phyloP scores from a whole-genome alignment of 108 stramenopile species.

The Stephanodiscus triporus region DNA sequence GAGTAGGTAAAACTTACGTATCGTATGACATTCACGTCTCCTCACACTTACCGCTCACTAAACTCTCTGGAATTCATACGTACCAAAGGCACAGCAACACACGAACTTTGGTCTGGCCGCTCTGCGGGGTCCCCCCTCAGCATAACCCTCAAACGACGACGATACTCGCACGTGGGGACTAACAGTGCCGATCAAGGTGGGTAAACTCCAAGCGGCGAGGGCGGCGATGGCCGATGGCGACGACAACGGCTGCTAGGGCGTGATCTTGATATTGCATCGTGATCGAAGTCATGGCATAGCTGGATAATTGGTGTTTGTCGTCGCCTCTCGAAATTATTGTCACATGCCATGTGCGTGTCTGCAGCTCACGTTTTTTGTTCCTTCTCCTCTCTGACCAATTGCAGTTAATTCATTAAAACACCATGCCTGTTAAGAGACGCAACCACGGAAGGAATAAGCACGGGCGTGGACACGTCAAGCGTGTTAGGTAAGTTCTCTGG shows the following conservation, averaged over 20 bases:
- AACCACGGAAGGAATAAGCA: slow-evolving; percentile 99
- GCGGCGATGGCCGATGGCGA: neutral
- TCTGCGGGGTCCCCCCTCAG: too few relatives aligned
- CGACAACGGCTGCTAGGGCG: neutral
- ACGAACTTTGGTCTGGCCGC: neutral
- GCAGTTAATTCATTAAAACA: slow-evolving; percentile 26
- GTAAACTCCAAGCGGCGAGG: neutral
- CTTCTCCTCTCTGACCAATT: slow-evolving; percentile 1
- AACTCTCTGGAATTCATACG: neutral
- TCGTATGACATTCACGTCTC: neutral
- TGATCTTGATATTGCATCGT: neutral
- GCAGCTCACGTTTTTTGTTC: neutral
- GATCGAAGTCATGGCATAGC: neutral
- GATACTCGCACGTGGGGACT: neutral
- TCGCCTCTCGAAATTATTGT: neutral
- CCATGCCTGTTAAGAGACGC: slow-evolving; percentile 98
- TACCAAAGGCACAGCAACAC: neutral
- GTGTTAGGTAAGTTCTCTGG: slow-evolving; percentile 73
- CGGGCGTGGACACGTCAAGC: slow-evolving; percentile 99
- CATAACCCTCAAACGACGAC: too few relatives aligned
- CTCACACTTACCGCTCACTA: neutral
- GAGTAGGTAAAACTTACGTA: neutral
- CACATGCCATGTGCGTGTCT: neutral
- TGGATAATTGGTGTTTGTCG: neutral
- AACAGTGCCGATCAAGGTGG: neutral